Evolutionary conservation across 306 rosid species (phyloP).

Genomic region (Cyamopsis tetragonoloba): DNA sequence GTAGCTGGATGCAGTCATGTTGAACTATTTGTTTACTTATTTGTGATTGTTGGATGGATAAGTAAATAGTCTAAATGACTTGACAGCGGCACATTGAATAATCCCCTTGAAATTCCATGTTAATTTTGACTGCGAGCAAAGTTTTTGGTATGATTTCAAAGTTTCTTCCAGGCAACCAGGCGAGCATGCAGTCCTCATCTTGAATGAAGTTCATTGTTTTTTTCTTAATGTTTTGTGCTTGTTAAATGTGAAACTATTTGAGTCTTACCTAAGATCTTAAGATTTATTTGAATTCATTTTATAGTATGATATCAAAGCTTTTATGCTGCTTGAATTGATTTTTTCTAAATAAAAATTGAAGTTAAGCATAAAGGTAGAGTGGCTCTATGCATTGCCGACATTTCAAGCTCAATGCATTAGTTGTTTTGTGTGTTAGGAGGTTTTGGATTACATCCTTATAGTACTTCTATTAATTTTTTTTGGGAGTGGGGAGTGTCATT

Average conservation of each 20-base stretch:
- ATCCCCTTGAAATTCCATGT: not conserved
- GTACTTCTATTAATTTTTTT: no score
- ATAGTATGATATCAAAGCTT: not conserved
- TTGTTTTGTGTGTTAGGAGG: not conserved
- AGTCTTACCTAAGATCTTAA: not conserved
- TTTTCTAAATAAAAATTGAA: not conserved
- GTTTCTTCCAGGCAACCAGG: not conserved
- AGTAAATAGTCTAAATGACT: constrained; percentile 32
- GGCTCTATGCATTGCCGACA: not conserved
- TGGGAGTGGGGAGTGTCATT: not conserved
- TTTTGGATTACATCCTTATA: no score
- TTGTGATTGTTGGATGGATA: constrained; percentile 26
- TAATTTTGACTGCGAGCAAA: constrained; percentile 10
- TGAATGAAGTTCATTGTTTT: constrained; percentile 2
- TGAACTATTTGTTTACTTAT: constrained; percentile 14
- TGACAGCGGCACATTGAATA: constrained; percentile 14
- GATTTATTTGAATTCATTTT: not conserved
- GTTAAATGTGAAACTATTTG: not conserved
- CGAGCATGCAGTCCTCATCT: constrained; percentile 1
- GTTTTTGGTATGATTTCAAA: constrained; percentile 18
- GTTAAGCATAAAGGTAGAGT: not conserved
- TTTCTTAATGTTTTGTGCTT: not conserved
- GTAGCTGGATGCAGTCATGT: constrained; percentile 29
- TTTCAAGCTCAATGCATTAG: not conserved
- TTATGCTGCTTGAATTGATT: not conserved